These are phyloP conservation scores for Epichloe typhina DNA, from an alignment of 2,329 filamentous ascomycete genomes.

Conservation along the genomic window DNA sequence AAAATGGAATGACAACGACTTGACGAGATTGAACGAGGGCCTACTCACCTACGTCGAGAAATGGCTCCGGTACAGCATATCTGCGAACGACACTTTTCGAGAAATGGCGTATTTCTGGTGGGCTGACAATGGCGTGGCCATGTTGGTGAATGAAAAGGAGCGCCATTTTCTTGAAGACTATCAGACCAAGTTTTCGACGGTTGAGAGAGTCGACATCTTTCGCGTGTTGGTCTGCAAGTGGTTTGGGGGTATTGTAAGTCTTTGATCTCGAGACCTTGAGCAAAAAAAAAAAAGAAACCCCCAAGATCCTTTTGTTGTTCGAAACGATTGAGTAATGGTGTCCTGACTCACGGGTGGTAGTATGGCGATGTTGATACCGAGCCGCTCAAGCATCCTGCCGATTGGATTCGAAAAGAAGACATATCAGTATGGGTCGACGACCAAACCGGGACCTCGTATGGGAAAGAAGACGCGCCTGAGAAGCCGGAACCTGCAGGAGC, in stretches of 20 bases:
- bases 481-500: not conserved
- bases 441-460: conserved; percentile 8
- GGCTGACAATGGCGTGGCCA: conserved; percentile 10
- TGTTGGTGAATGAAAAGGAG: conserved; percentile 11
- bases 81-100: conserved; percentile 1
- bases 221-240: conserved; percentile 11
- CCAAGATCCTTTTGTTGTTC: no score
- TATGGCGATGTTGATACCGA: conserved; percentile 15
- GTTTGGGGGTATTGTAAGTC: conserved; percentile 14
- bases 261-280: not conserved
- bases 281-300: no score
- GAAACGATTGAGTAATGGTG: no score
- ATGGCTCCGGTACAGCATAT: conserved; percentile 10
- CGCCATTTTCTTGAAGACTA: conserved; percentile 8
- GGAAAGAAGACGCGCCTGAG: not conserved
- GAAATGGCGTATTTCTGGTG: conserved; percentile 15
- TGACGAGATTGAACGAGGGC: conserved; percentile 9
- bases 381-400: conserved; percentile 11
- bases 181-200: conserved; percentile 8
- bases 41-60: conserved; percentile 11
- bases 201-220: conserved; percentile 14
- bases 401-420: conserved; percentile 11
- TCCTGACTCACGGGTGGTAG: not conserved
- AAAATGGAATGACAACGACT: conserved; percentile 9
- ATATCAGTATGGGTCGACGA: conserved; percentile 10